A percentile compares a stretch with the other conserved stretches of the same genome.
Evolutionary conservation across 2,329 filamentous ascomycete genomes (phyloP).

Genomic region (Ascochyta koolunga): DNA sequence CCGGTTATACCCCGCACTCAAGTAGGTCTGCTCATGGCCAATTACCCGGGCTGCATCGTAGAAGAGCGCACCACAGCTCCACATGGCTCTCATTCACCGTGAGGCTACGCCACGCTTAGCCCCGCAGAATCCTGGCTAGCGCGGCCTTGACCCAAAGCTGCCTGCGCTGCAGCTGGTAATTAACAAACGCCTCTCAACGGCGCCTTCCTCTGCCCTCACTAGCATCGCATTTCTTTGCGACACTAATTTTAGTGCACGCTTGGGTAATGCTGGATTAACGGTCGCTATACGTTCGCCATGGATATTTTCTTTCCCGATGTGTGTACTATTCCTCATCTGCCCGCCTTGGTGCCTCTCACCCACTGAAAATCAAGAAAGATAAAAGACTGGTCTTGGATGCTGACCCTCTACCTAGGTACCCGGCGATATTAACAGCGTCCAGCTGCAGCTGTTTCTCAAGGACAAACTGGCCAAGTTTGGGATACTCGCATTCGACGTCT

Average conservation of each 20-base stretch:
- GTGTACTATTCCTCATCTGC: conserved; percentile 4
- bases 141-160: background rate
- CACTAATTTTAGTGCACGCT: background rate
- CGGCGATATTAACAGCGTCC: conserved; percentile 48
- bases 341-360: background rate
- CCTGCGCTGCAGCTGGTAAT: background rate
- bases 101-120: background rate
- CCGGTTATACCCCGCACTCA: too few species aligned
- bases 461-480: conserved; percentile 46
- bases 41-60: too few species aligned
- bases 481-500: conserved; percentile 52
- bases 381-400: background rate
- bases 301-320: conserved; percentile 35
- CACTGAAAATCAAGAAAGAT: background rate
- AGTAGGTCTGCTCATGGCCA: too few species aligned
- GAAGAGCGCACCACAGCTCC: background rate
- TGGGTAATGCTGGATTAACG: background rate
- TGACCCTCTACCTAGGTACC: conserved; percentile 42
- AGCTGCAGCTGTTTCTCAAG: conserved; percentile 51
- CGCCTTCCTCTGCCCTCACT: background rate
- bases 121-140: conserved; percentile 12
- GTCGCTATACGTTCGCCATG: conserved; percentile 13
- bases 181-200: conserved; percentile 3
- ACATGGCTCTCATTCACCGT: conserved; percentile 5
- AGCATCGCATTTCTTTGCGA: background rate